Evolutionary conservation across 2,329 filamentous ascomycete species (phyloP), one percentile per base, ranked within the genome.

Genomic region (Penicillium sp.): DNA sequence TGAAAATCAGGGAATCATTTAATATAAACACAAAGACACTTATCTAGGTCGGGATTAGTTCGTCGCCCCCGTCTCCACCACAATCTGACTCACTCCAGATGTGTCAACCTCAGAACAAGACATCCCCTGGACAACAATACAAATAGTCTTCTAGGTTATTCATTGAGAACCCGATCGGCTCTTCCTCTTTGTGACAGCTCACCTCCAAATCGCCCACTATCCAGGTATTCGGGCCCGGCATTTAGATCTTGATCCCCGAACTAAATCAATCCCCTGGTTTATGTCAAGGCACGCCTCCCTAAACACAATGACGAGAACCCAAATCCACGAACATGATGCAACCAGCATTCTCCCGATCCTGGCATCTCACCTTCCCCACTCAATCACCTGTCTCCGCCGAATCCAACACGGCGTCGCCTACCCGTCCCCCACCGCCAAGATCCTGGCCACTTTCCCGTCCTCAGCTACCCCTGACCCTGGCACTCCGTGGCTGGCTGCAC

Each of bases 401-500:
- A 68, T 76, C 49, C 73, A 76, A 53, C 70, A 73, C 52, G 61
- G 68, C 31, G 26, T 65, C 45, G 53, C 62, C 2, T 65, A 70
- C 54, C 65, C 67, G 6, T 67, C 65, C 3, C 18, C 60, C 31
- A 73, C 70, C 6, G 70, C 70, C 18, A 56, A 60, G 34, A 63
- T 70, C 51, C 57, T 74, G 7, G 65, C 68, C 16, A 72, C 70
- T 15, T 70, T 72, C 45, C 59, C 65, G 6, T 57, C 63, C 29
- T 42, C 34, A 31, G 28, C 28, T 29, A 45, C 53, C n/a, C 44
- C 53, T 41, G 45, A 21, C 48, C 52, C 55, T 36, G 24, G 42
- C 45, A 47, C 47, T 4, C 69, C 70, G 38, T 77, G 74, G 74
- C 63, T 76, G 36, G 70, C 66, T 47, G 73, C 71, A 7, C 65